Base-by-base conservation (phyloP, 2,329 filamentous ascomycete species). In the Anisogramma anomala region DNA sequence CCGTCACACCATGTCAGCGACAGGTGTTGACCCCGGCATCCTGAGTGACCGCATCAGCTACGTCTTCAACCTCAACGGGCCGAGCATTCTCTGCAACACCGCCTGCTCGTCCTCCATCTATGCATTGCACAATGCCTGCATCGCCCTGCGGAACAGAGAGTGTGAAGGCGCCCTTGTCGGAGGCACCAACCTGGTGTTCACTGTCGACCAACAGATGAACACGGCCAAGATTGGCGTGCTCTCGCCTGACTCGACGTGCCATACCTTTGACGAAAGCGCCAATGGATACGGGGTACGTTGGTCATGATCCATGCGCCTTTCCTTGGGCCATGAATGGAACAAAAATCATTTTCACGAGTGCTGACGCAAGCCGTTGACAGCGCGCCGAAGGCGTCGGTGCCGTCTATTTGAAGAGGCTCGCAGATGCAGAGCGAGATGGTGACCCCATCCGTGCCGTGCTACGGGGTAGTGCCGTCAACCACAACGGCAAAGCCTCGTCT, bases 351-450 rank as follows among this genome's bases (percentile, higher is more conserved):
- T 6, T 25, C 23, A n/a, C 37, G 0, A 9, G 14, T 1, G 56
- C 53, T 5, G 61, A 69, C 23, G 11, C 11, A 6, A 25, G 23
- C 42, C 72, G 72, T 0, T 77, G 74, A 45, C 69, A 63, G 5
- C 59, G 71, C 3, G 71, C 61, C 1, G 72, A 76, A 33, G 71
- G 64, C 0, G 51, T 60, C 4, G 66, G 52, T 0, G 48, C 57
- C 0, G 49, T 76, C 0, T 51, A 71, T 3, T 45, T 77, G 0
- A 76, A 75, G 56, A 58, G 50, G 10, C 52, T 74, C 0, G 54
- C 57, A 1, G 53, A 61, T 32, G 72, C 73, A 0, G 28, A 73
- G 0, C 49, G 50, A 3, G 69, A 72, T 25, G 62, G 63, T 0
- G 66, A 77, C 48, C 55, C 55, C 0, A 58, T 69, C n/a, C 50